These are phyloP conservation scores for Phytopythium boreale DNA, from an alignment of 352 stramenopile genomes.

Conservation along the genomic window DNA sequence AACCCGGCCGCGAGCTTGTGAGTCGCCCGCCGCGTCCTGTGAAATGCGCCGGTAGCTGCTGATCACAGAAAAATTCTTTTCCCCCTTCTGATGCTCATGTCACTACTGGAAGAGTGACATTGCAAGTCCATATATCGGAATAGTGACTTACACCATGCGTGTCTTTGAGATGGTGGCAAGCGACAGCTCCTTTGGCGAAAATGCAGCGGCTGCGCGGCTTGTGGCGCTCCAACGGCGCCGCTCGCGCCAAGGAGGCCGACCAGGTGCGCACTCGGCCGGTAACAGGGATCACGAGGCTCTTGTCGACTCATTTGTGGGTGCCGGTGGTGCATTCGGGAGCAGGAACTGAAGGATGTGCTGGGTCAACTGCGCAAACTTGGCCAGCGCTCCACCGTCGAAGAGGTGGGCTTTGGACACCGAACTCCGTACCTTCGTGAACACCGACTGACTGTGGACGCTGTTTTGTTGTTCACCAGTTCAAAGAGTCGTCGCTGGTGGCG, in stretches of 20 bases:
- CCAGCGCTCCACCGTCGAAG: constrained; percentile 45
- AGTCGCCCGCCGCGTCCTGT: not conserved
- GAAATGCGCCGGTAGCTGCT: constrained; percentile 9
- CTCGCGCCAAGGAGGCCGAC: constrained; percentile 5
- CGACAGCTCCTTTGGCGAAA: not conserved
- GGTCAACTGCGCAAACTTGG: constrained; percentile 51
- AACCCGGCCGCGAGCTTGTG: not conserved
- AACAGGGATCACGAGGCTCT: too few relatives aligned
- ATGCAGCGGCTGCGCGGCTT: constrained; percentile 3
- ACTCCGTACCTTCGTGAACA: too few relatives aligned
- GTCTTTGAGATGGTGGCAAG: not conserved
- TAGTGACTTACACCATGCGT: not conserved
- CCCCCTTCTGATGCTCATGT: not conserved
- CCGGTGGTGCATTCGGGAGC: not conserved
- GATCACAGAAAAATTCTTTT: constrained; percentile 1
- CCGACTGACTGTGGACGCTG: not conserved
- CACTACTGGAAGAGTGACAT: not conserved
- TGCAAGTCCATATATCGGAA: not conserved
- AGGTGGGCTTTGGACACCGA: constrained; percentile 25
- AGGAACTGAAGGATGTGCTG: constrained; percentile 66
- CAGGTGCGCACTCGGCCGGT: not conserved
- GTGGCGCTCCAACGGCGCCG: not conserved
- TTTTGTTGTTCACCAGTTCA: constrained; percentile 32
- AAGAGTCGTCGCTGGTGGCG: constrained; percentile 56
- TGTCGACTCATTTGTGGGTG: not conserved